These are phyloP conservation scores for Suhomyces chickasaworum DNA, from an alignment of 1,139 yeast species.

Conservation along the genomic window DNA sequence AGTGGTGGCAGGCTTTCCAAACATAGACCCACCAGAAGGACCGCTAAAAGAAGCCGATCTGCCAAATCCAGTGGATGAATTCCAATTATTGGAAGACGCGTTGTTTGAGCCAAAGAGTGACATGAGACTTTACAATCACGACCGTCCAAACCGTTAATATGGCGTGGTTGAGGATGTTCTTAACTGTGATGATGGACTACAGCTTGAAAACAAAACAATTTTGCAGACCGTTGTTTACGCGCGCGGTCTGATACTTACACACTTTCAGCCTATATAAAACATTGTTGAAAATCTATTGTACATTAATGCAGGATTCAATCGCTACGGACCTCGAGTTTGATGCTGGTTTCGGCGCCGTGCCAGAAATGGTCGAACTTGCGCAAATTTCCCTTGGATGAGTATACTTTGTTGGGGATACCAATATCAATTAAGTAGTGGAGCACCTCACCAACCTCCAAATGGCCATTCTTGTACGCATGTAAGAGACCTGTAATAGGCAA, in stretches of 20 bases:
- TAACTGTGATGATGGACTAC: background rate
- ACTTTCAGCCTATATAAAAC: background rate
- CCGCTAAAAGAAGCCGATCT: slow-evolving; percentile 23
- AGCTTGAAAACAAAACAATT: slow-evolving; percentile 5
- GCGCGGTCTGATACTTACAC: slow-evolving; percentile 6
- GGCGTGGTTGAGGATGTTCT: background rate
- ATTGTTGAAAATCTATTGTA: slow-evolving; percentile 2
- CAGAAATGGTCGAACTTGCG: slow-evolving; percentile 49
- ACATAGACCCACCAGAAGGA: slow-evolving; percentile 18
- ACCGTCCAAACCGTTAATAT: background rate
- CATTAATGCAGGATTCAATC: slow-evolving; percentile 7
- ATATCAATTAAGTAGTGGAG: slow-evolving; percentile 69
- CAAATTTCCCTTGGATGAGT: slow-evolving; percentile 40
- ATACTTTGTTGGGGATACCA: slow-evolving; percentile 64
- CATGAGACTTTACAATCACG: slow-evolving; percentile 5
- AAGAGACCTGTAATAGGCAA: slow-evolving; percentile 69
- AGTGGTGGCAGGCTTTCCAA: slow-evolving; percentile 23
- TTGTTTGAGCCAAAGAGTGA: slow-evolving; percentile 12
- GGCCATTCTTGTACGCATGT: slow-evolving; percentile 58
- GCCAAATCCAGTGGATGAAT: slow-evolving; percentile 30
- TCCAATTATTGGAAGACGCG: slow-evolving; percentile 25
- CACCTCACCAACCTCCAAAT: slow-evolving; percentile 38
- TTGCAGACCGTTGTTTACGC: slow-evolving; percentile 2
- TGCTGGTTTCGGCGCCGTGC: slow-evolving; percentile 40
- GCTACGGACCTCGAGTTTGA: slow-evolving; percentile 27